Conservation (phyloP, 257 asterid species). For the Paulownia fortunei region DNA sequence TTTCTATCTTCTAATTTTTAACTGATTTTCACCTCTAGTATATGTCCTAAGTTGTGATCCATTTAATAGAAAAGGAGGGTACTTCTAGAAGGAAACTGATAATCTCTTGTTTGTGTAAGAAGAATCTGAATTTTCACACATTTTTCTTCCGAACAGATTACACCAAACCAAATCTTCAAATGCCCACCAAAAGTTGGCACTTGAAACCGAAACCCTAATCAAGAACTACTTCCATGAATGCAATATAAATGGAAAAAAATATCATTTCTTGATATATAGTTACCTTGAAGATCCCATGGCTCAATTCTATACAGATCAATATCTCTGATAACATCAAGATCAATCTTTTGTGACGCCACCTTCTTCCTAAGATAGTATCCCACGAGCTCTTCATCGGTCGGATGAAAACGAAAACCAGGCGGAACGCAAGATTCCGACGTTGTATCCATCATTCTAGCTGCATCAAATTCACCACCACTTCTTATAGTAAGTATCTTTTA, state of each 20-base stretch:
- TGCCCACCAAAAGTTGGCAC: no score
- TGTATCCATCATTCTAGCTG: constrained; percentile 44
- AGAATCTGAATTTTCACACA: no score
- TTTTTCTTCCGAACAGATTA: no score
- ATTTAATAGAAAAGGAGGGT: no score
- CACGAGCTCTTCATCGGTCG: constrained; percentile 75
- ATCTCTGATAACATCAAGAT: constrained; percentile 75
- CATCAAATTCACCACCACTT: constrained; percentile 56
- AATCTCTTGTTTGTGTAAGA: no score
- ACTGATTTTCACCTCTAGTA: no score
- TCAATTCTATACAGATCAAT: constrained; percentile 79
- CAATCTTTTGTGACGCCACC: constrained; percentile 72
- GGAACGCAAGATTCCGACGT: constrained; percentile 67
- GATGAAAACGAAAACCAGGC: constrained; percentile 81
- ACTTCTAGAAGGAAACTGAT: no score
- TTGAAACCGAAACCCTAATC: constrained; percentile 14
- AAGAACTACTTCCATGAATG: neutral
- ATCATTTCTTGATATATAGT: neutral
- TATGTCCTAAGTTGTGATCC: no score
- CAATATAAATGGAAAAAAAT: neutral
- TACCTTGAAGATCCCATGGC: constrained; percentile 89
- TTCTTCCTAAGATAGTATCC: constrained; percentile 77
- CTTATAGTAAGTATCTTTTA: neutral
- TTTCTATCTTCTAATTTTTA: no score
- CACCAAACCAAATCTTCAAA: no score